Percentiles rank a stretch among this genome's conserved stretches.
phyloP scores from a whole-genome alignment of 1,284 basidiomycete species.

The Thecaphora frezii region DNA sequence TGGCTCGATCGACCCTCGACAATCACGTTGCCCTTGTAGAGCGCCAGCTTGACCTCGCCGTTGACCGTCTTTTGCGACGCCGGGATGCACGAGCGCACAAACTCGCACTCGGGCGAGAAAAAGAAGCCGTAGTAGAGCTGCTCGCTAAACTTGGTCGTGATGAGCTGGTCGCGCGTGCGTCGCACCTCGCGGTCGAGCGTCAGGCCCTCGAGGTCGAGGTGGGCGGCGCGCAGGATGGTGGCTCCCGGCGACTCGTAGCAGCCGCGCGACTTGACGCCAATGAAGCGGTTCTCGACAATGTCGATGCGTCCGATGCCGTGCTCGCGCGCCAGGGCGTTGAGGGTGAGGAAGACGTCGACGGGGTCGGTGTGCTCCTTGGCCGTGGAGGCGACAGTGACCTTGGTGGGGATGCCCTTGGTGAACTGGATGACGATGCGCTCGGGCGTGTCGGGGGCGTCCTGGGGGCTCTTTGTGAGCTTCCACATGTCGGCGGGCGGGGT shows the following conservation, averaged over 20 bases:
- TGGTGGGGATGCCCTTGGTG: conserved; percentile 71
- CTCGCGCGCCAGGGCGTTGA: conserved; percentile 89
- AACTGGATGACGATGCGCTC: conserved; percentile 73
- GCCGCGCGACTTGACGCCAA: conserved; percentile 96
- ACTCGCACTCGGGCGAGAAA: conserved; percentile 97
- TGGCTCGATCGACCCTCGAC: conserved; percentile 88
- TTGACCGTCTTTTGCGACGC: conserved; percentile 96
- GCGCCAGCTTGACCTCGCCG: conserved; percentile 81
- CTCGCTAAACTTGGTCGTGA: conserved; percentile 83
- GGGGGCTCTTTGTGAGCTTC: conserved; percentile 88
- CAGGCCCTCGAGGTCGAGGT: conserved; percentile 94
- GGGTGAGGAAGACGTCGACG: conserved; percentile 90
- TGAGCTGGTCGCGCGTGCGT: conserved; percentile 88
- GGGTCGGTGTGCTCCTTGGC: conserved; percentile 69
- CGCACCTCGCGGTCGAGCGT: conserved; percentile 97
- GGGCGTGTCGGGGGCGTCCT: conserved; percentile 77
- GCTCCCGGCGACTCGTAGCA: conserved; percentile 98
- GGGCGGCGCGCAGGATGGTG: conserved; percentile 90
- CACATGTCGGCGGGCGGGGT: conserved; percentile 99
- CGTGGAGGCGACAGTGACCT: conserved; percentile 41
- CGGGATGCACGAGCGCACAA: conserved; percentile 70
- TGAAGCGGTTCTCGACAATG: conserved; percentile 99
- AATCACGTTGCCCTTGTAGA: conserved; percentile 96
- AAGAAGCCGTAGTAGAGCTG: conserved; percentile 93
- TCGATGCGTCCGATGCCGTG: conserved; percentile 96